These are phyloP conservation scores for Boletus mariae DNA, from an alignment of 1,284 basidiomycete species.

Conservation along the genomic window DNA sequence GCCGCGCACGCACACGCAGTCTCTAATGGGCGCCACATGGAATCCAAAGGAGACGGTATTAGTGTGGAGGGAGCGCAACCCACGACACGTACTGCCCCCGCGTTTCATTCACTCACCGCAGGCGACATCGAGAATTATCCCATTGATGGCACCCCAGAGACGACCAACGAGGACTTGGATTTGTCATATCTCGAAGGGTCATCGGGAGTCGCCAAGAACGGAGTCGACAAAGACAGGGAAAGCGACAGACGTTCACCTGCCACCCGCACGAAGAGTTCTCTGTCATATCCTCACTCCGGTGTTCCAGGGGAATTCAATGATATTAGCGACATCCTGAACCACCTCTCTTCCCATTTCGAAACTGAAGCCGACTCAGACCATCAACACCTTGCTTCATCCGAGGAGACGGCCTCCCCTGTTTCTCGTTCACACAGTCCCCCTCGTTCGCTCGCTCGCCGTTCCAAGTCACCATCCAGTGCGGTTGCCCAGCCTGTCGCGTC, in stretches of 20 bases:
- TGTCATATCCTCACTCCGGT: conserved; percentile 39
- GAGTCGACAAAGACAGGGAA: conserved; percentile 36
- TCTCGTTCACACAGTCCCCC: conserved; percentile 32
- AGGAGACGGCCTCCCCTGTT: conserved; percentile 27
- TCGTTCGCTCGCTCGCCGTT: conserved; percentile 18
- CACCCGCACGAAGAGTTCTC: conserved; percentile 27
- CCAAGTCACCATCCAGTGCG: conserved; percentile 29
- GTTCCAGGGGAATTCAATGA: conserved; percentile 60
- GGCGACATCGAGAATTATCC: conserved; percentile 39
- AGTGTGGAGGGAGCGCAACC: conserved; percentile 43
- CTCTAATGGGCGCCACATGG: conserved; percentile 46
- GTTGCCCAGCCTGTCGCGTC: conserved; percentile 33
- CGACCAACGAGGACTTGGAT: conserved; percentile 50
- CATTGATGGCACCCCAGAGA: conserved; percentile 33
- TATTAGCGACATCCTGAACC: conserved; percentile 70
- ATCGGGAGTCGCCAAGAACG: conserved; percentile 35
- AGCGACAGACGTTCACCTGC: conserved; percentile 27
- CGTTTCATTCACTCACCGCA: conserved; percentile 70
- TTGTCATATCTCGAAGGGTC: conserved; percentile 45
- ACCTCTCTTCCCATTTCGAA: conserved; percentile 66
- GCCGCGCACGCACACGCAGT: conserved; percentile 64
- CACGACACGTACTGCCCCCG: conserved; percentile 64
- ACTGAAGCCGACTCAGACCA: conserved; percentile 44
- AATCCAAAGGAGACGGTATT: conserved; percentile 43
- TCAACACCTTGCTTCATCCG: conserved; percentile 30